phyloP scores from a whole-genome alignment of 1,284 basidiomycete species.

The Melampsora americana region DNA sequence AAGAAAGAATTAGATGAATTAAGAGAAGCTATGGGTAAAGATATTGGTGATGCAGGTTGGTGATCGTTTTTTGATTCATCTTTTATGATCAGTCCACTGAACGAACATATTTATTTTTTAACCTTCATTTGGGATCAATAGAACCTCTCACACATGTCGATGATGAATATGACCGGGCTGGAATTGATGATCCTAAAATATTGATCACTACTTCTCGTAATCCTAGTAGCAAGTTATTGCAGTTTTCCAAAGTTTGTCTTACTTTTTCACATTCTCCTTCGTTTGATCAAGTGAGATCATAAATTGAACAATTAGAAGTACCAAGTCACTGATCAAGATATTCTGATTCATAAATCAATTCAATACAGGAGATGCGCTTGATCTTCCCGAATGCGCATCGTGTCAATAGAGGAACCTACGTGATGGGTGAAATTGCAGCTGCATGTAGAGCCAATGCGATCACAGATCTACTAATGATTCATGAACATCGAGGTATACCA shows the following conservation, averaged over 20 bases:
- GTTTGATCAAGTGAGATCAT: too few relatives aligned
- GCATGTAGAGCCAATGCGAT: conserved; percentile 92
- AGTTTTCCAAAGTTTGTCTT: conserved; percentile 79
- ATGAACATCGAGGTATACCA: conserved; percentile 93
- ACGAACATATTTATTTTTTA: too few relatives aligned
- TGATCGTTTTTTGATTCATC: neutral
- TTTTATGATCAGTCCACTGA: neutral
- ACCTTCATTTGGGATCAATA: conserved; percentile 51
- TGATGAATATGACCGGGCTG: conserved; percentile 94
- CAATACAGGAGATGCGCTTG: conserved; percentile 80
- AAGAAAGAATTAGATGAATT: conserved; percentile 79
- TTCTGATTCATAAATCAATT: neutral
- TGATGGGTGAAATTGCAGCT: conserved; percentile 88
- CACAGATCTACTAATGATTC: conserved; percentile 87
- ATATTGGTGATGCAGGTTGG: conserved; percentile 66
- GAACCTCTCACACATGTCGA: conserved; percentile 88
- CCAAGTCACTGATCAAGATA: neutral
- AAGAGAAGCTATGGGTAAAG: conserved; percentile 60
- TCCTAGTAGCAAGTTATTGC: conserved; percentile 86
- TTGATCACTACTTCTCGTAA: conserved; percentile 96
- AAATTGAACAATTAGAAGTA: neutral
- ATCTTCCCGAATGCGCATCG: conserved; percentile 96
- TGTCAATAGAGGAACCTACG: conserved; percentile 95
- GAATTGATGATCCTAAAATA: conserved; percentile 90
- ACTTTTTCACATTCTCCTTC: conserved; percentile 2